Evolutionary conservation across 306 rosid species (phyloP), one percentile per base, ranked within the genome.

Genomic region (Prunus mongolica): DNA sequence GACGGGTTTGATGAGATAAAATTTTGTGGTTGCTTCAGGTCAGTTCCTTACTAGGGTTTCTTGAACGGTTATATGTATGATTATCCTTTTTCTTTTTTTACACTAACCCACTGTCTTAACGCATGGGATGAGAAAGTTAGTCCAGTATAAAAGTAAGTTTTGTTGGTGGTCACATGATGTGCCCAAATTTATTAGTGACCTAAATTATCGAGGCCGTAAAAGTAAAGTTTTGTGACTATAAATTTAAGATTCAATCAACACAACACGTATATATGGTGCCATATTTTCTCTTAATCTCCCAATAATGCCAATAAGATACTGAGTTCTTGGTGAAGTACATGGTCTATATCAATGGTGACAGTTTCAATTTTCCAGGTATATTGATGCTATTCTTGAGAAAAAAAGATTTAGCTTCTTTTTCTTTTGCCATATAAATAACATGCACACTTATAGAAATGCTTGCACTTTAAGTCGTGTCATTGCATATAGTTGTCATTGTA

Each of bases 401-500:
- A 25, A n/a, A 54, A 32, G 19, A 32, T 71, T 71, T 71, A 34
- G n/a, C 56, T 44, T 46, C 45, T 46, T 11, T 19, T 16, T 20
- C 62, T 8, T 24, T 45, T 67, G 56, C 20, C 9, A 14, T 67
- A 45, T 45, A 22, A 45, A 45, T 67, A 45, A 49, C 55, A 24
- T 58, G 67, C 41, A 6, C n/a, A 13, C 63, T 34, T 44, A 24
- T 14, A 55, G 66, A 55, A 27, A 34, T 72, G 47, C 54, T 22
- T 38, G 2, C 5, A 45, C 34, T 24, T 75, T 66, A 73, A 32
- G 61, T 55, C 74, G 12, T 61, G 74, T 69, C 61, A 24, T 60
- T 69, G 34, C 64, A 41, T 44, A 58, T 19, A 2, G 67, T 69
- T 80, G 76, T 18, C 41, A 54, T 72, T 61, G 62, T 34, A 41